These are phyloP conservation scores for Fusarium sp. DNA, from an alignment of 2,329 filamentous ascomycete species.

Conservation along the genomic window DNA sequence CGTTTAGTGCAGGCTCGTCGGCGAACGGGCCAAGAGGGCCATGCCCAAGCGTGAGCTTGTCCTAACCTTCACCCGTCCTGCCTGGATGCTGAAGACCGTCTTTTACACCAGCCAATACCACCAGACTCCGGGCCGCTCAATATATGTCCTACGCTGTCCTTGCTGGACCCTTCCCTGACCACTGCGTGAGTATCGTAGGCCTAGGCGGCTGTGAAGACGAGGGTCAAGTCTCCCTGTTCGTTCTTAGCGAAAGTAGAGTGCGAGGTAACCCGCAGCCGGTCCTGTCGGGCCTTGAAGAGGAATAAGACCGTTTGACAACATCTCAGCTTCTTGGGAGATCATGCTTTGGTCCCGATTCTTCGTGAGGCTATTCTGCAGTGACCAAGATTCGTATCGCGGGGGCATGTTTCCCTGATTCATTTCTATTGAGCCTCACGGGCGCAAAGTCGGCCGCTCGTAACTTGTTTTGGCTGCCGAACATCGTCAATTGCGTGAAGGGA, in stretches of 20 bases:
- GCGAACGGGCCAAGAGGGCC: not conserved
- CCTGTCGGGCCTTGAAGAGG: not conserved
- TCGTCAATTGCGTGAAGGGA: not conserved
- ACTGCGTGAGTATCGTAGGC: rapidly evolving
- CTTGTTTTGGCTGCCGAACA: not conserved
- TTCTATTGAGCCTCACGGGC: not conserved
- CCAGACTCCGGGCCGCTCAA: not conserved
- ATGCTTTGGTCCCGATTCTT: not conserved
- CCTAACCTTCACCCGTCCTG: not conserved
- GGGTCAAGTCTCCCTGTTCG: not conserved
- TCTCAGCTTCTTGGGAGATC: not conserved
- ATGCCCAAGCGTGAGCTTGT: not conserved
- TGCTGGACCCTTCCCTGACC: not conserved
- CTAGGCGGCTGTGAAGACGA: rapidly evolving
- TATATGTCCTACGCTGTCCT: not conserved
- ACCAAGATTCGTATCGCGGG: not conserved
- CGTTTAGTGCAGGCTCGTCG: not conserved
- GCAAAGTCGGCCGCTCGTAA: not conserved
- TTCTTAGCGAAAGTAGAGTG: not conserved
- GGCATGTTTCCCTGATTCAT: not conserved
- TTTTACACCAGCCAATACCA: not conserved
- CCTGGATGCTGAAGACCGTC: not conserved
- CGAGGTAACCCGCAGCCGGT: not conserved
- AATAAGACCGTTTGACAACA: not conserved
- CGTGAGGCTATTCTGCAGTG: not conserved